Evolutionary conservation across 768 basidiomycete species (phyloP), one percentile per base, ranked within the genome.

Genomic region (Guyanaporus albipodus): DNA sequence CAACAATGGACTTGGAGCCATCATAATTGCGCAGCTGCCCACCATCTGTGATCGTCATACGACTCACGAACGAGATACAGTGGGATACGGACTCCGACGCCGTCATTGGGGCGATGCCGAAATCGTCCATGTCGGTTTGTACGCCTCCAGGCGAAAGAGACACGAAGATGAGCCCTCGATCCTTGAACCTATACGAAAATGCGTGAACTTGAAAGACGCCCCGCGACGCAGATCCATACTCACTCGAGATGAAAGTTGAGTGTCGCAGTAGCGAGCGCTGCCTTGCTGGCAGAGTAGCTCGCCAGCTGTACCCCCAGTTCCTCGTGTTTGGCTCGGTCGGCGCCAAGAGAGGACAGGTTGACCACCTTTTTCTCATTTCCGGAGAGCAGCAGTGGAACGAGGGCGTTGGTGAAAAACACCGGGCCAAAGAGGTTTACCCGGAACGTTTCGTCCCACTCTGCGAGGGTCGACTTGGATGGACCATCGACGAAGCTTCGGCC

Each of bases 251-350:
- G 45, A 40, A 46, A 46, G 38, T 46, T 46, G 9, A 46, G 45
- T 14, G 38, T 46, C 12, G 38, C 45, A 8, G 45, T 46, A 10
- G 45, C 45, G 2, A 46, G 19, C 19, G 45, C 38, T 27, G 38
- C 45, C 38, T 46, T 46, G 38, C 45, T 46, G 15, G 45, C 38
- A 40, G 45, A 46, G 38, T 46, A 46, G 27, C 45, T 46, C 15
- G 45, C 45, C 23, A 46, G 27, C 19, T 46, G 45, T 24, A 40
- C 45, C 10, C 6, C 31, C 38, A 46, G 15, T 24, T 21, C 45
- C 24, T 19, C 45, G 1, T 46, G 45, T 12, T 26, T 39, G 4
- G 37, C 38, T 14, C 45, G 45, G 26, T 46, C 45, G 12, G 45
- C 45, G n/a, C 45, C 45, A 15, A 46, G 45, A 33, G 45, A 46